These are phyloP conservation scores for Globisporangium splendens DNA, from an alignment of 352 stramenopile genomes.

Conservation along the genomic window DNA sequence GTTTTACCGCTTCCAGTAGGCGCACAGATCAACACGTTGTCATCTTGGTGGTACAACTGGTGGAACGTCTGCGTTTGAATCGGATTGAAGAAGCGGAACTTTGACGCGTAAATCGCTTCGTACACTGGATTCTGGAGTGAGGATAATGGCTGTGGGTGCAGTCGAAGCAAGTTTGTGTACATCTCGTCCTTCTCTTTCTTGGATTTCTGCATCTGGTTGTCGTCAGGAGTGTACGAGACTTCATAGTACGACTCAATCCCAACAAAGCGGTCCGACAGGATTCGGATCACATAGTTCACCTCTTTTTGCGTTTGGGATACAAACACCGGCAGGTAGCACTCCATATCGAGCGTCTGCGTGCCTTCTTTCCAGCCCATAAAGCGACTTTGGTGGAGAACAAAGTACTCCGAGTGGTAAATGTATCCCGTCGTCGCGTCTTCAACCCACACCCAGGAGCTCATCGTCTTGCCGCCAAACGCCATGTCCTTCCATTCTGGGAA, in stretches of 20 bases:
- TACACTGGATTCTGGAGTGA: slow-evolving; percentile 92
- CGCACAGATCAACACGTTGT: slow-evolving; percentile 95
- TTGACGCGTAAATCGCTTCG: slow-evolving; percentile 89
- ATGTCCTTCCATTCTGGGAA: slow-evolving; percentile 72
- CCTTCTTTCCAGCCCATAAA: slow-evolving; percentile 67
- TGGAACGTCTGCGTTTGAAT: slow-evolving; percentile 99
- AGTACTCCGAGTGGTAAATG: slow-evolving; percentile 94
- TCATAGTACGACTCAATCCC: slow-evolving; percentile 91
- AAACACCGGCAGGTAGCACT: slow-evolving; percentile 97
- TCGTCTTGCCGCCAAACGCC: slow-evolving; percentile 45
- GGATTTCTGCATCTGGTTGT: slow-evolving; percentile 20
- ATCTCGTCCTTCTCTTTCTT: slow-evolving; percentile 66
- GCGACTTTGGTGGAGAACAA: slow-evolving; percentile 79
- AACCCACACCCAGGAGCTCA: slow-evolving; percentile 97
- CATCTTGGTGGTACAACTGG: slow-evolving; percentile 95
- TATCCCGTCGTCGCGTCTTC: slow-evolving; percentile 92
- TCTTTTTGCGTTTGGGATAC: slow-evolving; percentile 84
- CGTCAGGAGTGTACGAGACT: slow-evolving; percentile 51
- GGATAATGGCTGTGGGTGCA: slow-evolving; percentile 93
- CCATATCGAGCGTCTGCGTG: slow-evolving; percentile 77
- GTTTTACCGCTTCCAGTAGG: slow-evolving; percentile 98
- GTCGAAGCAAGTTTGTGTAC: slow-evolving; percentile 89
- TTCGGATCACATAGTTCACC: slow-evolving; percentile 91
- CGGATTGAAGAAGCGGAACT: slow-evolving; percentile 87
- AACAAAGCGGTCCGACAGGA: slow-evolving; percentile 96